phyloP scores from a whole-genome alignment of 2,329 filamentous ascomycete genomes.

The Falciphora oryzae region DNA sequence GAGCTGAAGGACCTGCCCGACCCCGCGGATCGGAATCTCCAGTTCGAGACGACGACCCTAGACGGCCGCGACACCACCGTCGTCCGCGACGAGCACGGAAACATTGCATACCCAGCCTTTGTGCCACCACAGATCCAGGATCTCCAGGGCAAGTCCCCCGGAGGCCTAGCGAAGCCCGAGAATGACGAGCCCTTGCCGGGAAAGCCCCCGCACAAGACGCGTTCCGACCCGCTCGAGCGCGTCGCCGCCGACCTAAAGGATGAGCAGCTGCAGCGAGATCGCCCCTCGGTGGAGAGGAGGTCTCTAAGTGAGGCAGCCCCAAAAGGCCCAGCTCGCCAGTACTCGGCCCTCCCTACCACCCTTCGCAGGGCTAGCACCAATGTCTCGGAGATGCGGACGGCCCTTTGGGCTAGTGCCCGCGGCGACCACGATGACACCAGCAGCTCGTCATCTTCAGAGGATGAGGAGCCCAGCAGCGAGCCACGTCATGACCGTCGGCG shows the following conservation, averaged over 20 bases:
- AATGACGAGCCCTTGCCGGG: slow-evolving; percentile 15
- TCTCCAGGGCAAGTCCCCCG: neutral
- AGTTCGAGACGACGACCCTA: slow-evolving; percentile 21
- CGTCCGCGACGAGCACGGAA: slow-evolving; percentile 25
- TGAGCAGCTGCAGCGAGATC: neutral
- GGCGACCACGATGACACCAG: slow-evolving; percentile 17
- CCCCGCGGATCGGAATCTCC: neutral
- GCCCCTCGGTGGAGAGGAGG: slow-evolving; percentile 12
- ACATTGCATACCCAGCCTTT: slow-evolving; percentile 26
- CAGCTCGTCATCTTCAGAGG: slow-evolving; percentile 21
- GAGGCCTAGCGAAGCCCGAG: slow-evolving; percentile 5
- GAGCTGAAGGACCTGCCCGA: slow-evolving; percentile 16
- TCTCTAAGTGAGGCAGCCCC: slow-evolving; percentile 20
- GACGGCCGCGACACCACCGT: slow-evolving; percentile 24
- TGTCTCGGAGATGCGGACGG: slow-evolving; percentile 23
- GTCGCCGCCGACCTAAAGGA: slow-evolving; percentile 1
- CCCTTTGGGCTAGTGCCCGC: slow-evolving; percentile 16
- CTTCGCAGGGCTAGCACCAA: slow-evolving; percentile 23
- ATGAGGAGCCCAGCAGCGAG: slow-evolving; percentile 14
- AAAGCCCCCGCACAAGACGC: slow-evolving; percentile 4
- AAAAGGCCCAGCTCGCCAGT: slow-evolving; percentile 11
- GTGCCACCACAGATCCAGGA: slow-evolving; percentile 25
- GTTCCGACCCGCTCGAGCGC: slow-evolving; percentile 7
- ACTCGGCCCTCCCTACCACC: slow-evolving; percentile 14
- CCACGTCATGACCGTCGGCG: slow-evolving; percentile 5